Evolutionary conservation across 2,329 filamentous ascomycete genomes (phyloP), one percentile per base, ranked within the genome.

Genomic region (Dactylella cylindrospora): DNA sequence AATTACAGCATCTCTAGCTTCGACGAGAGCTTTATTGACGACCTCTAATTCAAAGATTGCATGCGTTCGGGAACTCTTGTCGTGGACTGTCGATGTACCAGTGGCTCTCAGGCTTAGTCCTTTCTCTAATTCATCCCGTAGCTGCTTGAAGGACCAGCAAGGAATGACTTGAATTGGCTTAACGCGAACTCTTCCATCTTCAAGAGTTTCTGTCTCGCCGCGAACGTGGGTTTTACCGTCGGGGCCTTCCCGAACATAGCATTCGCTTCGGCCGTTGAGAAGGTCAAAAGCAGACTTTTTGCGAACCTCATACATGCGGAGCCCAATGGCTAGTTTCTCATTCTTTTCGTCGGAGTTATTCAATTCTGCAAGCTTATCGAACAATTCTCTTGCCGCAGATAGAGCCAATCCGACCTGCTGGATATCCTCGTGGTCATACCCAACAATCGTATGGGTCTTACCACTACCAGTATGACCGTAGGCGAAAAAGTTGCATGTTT

Each of bases 41-140:
- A 77, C 69, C 49, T 77, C 75, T 0, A 77, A 51, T 52, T 76
- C 71, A 3, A 77, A 40, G 0, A 77, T 67, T 0, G 75, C 75
- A 64, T 77, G 75, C 0, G 75, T 76, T 2, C 75, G 70, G 0
- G 75, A 76, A 51, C 75, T 77, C 52, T 76, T 71, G 43, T 76
- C 72, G 57, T 77, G 75, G 0, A 76, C 65, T 0, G 69, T 71
- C 1, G 75, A 77, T 4, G 71, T 70, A 1, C 73, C 74, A 0
- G 71, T 73, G 2, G 69, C 67, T 15, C 74, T 66, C 3, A 68
- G 60, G 8, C 67, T 65, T 1, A 75, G 66, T 0, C 70, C 73
- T 2, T 32, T 32, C 2, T 68, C 65, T 0, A 77, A 52, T 36
- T 69, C 67, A 1, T 49, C 17, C 2, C 64, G 68, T 2, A 76